Conservation (phyloP, 2,329 filamentous ascomycete species). For the Ampelomyces quisqualis region DNA sequence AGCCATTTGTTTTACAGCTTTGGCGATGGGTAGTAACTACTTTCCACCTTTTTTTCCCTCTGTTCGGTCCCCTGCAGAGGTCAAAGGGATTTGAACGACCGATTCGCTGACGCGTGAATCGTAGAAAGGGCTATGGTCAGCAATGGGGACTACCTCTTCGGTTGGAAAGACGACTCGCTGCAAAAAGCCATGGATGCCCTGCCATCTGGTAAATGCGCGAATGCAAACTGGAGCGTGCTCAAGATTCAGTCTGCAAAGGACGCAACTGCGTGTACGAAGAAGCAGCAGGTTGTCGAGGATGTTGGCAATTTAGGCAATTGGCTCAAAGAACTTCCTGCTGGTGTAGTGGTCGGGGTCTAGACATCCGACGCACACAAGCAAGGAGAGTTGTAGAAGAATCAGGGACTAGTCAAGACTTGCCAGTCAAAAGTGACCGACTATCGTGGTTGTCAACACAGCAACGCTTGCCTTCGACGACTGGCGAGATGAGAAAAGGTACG, state of each 20-base stretch:
- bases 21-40: slow-evolving; percentile 45
- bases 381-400: too few species aligned
- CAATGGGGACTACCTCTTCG: slow-evolving; percentile 29
- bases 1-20: slow-evolving; percentile 35
- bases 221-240: slow-evolving; percentile 32
- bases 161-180: slow-evolving; percentile 22
- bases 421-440: too few species aligned
- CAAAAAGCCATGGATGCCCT: slow-evolving; percentile 24
- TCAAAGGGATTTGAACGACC: too few species aligned
- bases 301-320: slow-evolving; percentile 39
- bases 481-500: too few species aligned
- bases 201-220: slow-evolving; percentile 30
- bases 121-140: slow-evolving; percentile 24
- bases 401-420: too few species aligned
- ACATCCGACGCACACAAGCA: too few species aligned
- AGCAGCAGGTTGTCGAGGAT: slow-evolving; percentile 52
- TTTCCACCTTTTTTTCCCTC: background rate
- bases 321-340: slow-evolving; percentile 35
- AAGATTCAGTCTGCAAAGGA: slow-evolving; percentile 33
- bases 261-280: slow-evolving; percentile 29
- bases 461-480: too few species aligned
- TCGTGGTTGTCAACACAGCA: too few species aligned
- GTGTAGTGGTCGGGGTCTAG: too few species aligned
- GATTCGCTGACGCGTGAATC: too few species aligned
- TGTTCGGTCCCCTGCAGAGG: too few species aligned